phyloP scores from a whole-genome alignment of 2,329 filamentous ascomycete species.

The Corynespora cassiicola region DNA sequence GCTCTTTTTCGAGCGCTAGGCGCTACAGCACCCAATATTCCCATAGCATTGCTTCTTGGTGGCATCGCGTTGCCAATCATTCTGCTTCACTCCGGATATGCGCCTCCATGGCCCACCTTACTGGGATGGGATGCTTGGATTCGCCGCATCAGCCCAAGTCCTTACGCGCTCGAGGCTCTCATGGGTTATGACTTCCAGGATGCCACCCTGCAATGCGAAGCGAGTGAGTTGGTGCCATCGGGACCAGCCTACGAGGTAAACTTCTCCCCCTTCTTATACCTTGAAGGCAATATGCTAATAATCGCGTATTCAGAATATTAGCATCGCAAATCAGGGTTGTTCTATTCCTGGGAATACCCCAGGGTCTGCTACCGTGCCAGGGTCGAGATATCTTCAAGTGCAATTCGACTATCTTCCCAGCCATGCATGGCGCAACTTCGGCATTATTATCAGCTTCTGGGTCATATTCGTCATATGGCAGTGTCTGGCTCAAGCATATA shows the following conservation, averaged over 20 bases:
- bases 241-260: slow-evolving; percentile 44
- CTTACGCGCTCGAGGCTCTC: slow-evolving; percentile 77
- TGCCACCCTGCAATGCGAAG: slow-evolving; percentile 31
- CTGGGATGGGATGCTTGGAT: slow-evolving; percentile 46
- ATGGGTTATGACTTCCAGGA: slow-evolving; percentile 72
- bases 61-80: no score
- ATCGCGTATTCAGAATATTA: no score
- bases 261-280: no score
- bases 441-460: slow-evolving; percentile 69
- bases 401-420: slow-evolving; percentile 41
- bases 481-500: no score
- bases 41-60: no score
- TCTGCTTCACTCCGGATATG: no score
- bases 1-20: no score
- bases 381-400: slow-evolving; percentile 38
- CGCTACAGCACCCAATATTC: no score
- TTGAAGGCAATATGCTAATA: no score
- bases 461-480: slow-evolving; percentile 66
- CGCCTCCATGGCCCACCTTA: no score
- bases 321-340: slow-evolving; percentile 38
- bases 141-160: slow-evolving; percentile 78
- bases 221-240: slow-evolving; percentile 47
- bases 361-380: slow-evolving; percentile 40
- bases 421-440: slow-evolving; percentile 64
- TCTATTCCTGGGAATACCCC: slow-evolving; percentile 41